Evolutionary conservation across 352 stramenopile genomes (phyloP).

Genomic region (Phytophthora multivora): DNA sequence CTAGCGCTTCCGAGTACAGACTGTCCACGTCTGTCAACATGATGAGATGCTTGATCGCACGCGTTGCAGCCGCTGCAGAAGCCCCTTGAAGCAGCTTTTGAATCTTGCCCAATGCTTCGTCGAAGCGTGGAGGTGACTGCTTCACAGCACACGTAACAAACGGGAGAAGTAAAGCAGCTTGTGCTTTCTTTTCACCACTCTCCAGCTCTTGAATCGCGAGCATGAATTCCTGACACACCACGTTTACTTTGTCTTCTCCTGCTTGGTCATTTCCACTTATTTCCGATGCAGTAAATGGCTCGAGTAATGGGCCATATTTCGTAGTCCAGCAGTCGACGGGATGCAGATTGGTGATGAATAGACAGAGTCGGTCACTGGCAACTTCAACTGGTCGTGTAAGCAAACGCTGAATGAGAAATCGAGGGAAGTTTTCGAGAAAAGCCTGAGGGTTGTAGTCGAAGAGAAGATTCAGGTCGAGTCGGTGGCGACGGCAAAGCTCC

Average conservation of each 20-base stretch:
- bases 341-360: constrained; percentile 82
- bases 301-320: constrained; percentile 59
- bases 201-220: constrained; percentile 38
- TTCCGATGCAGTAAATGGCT: constrained; percentile 29
- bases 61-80: constrained; percentile 33
- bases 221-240: constrained; percentile 59
- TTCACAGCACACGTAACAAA: constrained; percentile 73
- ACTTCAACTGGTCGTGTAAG: constrained; percentile 39
- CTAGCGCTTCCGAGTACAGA: constrained; percentile 69
- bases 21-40: constrained; percentile 73
- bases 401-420: constrained; percentile 39
- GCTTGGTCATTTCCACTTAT: neutral
- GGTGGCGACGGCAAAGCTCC: constrained; percentile 77
- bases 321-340: constrained; percentile 68
- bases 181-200: constrained; percentile 6
- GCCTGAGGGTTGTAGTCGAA: constrained; percentile 58
- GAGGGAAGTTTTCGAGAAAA: constrained; percentile 46
- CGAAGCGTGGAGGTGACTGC: constrained; percentile 60
- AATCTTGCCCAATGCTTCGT: constrained; percentile 44
- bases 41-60: constrained; percentile 75
- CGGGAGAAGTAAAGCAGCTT: constrained; percentile 57
- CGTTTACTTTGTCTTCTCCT: constrained; percentile 50
- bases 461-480: constrained; percentile 79
- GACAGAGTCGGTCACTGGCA: constrained; percentile 65
- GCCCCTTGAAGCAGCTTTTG: constrained; percentile 33